Evolutionary conservation across 2,329 filamentous ascomycete genomes (phyloP), one percentile per base, ranked within the genome.

Genomic region (Didymella arachidicola): DNA sequence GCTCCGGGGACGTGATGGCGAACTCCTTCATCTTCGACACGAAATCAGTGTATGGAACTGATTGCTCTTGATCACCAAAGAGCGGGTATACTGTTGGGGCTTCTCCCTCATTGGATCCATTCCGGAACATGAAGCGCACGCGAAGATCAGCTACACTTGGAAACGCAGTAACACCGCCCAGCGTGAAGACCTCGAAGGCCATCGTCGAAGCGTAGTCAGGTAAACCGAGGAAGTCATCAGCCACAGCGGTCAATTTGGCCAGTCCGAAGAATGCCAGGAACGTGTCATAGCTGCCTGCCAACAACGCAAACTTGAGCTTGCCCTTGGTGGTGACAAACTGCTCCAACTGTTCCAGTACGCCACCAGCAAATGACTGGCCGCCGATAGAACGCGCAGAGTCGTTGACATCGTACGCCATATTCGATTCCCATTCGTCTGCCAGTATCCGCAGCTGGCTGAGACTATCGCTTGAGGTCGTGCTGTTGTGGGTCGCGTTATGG

Each of bases 211-310:
- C 47, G 38, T 30, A 49, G 11, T 49, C 34, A 1, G 34, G 47
- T 5, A 49, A n/a, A 2, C 47, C 47, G 10, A 27, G 18, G 16
- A 49, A 49, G n/a, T 80, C 77, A 3, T 70, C 53, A 5, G 51
- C 54, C 1, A 43, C 53, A 29, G 45, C 51, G 3, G 79, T 74
- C 11, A 85, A 72, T 22, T 76, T 72, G 27, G 79, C 65, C 34
- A 86, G 69, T 4, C 80, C 79, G 32, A 83, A 79, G 57, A 86
- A 79, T 22, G 83, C 80, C 7, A 84, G 72, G 51, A 83, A 77
- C 5, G 83, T 80, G 49, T 82, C 79, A 62, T 79, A 79, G 58
- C 80, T 77, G 42, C 82, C 82, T 65, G 85, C 83, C 3, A 83
- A 58, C 3, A 79, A 54, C 34, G 69, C 73, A 51, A 79, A 68